Evolutionary conservation across 352 stramenopile genomes (phyloP).

Genomic region (Phytophthora sp.): DNA sequence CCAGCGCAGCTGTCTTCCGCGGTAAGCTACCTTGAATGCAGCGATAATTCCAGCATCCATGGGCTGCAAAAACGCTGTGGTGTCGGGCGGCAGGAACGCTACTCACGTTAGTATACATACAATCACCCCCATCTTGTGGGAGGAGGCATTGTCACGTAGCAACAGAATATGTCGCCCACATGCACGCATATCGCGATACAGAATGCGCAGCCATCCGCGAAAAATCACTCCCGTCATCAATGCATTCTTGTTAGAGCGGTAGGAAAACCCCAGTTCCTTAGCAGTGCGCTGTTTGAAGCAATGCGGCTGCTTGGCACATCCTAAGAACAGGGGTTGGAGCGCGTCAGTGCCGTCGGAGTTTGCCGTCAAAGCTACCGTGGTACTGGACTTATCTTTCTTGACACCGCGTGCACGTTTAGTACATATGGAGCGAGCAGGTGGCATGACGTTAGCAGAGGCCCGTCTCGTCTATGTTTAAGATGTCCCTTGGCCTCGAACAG

Average conservation of each 20-base stretch:
- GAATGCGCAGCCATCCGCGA: neutral
- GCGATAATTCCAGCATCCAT: slow-evolving; percentile 5
- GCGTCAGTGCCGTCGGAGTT: neutral
- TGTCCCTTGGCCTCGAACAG: neutral
- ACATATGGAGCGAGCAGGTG: neutral
- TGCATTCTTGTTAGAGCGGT: slow-evolving; percentile 2
- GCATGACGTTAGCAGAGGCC: neutral
- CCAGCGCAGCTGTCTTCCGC: too few relatives aligned
- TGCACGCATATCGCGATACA: slow-evolving; percentile 5
- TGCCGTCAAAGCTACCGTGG: neutral
- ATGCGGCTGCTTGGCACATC: neutral
- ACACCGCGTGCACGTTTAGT: neutral
- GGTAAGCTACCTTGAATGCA: neutral
- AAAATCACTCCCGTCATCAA: slow-evolving; percentile 8
- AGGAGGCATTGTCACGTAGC: slow-evolving; percentile 5
- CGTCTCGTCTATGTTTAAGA: too few relatives aligned
- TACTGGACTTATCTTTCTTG: neutral
- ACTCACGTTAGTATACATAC: slow-evolving; percentile 3
- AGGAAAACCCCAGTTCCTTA: neutral
- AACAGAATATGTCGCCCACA: neutral
- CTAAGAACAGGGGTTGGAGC: neutral
- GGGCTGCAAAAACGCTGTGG: neutral
- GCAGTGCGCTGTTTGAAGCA: slow-evolving; percentile 5
- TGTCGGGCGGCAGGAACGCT: neutral
- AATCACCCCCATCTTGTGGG: neutral